Conservation (phyloP, 192 early-diverging fungal genomes). For the Ambispora gerdemannii region DNA sequence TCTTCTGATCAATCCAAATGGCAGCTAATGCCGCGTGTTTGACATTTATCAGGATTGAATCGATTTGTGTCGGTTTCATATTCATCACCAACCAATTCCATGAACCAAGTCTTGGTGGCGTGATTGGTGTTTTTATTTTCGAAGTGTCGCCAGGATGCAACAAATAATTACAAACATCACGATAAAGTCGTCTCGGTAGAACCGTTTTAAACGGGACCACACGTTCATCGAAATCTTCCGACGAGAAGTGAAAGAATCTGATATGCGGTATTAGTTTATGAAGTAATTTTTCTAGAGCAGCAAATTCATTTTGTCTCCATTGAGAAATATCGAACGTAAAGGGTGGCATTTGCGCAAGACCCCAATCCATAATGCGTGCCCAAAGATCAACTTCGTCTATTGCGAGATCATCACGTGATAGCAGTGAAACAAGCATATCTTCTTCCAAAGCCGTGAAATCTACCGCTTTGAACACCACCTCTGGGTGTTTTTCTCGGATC, state of each 20-base stretch:
- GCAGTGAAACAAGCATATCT: background rate
- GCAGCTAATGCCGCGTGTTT: background rate
- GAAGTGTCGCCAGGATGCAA: background rate
- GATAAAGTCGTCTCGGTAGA: background rate
- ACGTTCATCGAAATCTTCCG: background rate
- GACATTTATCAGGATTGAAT: background rate
- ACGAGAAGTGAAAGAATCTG: background rate
- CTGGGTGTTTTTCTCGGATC: background rate
- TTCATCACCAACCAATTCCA: background rate
- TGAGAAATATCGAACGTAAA: background rate
- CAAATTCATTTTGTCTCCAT: background rate
- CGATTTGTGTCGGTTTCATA: background rate
- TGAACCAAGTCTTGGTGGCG: background rate
- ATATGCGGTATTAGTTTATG: background rate
- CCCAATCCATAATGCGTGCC: background rate
- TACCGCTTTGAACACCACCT: background rate
- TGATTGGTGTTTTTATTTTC: background rate
- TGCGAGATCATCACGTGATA: background rate
- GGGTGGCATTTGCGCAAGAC: background rate
- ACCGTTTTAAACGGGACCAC: background rate
- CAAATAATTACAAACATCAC: background rate
- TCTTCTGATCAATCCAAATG: background rate
- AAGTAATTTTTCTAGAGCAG: background rate
- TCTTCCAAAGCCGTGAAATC: background rate
- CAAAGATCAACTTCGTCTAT: constrained; percentile 4